A percentile compares a stretch with the other conserved stretches of the same genome.
phyloP scores from a whole-genome alignment of 192 early-diverging fungal genomes.

The Oehlia diaphana region DNA sequence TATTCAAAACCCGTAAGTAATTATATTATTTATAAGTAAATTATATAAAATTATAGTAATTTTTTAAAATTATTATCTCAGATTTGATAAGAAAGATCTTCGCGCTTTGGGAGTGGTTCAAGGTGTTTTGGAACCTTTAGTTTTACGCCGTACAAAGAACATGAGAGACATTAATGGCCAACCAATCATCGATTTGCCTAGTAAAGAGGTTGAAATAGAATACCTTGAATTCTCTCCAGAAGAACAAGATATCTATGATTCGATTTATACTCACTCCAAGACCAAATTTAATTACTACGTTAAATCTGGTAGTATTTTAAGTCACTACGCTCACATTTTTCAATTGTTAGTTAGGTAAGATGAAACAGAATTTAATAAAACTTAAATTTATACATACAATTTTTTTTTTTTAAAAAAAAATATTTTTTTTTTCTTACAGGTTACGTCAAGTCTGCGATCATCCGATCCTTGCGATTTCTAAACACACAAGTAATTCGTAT shows the following conservation, averaged over 20 bases:
- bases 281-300: constrained; percentile 62
- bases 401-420: background rate
- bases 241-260: constrained; percentile 71
- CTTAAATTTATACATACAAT: background rate
- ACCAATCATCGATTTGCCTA: constrained; percentile 77
- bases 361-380: background rate
- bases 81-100: constrained; percentile 42
- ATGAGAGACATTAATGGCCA: constrained; percentile 72
- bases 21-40: constrained; percentile 1
- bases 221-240: constrained; percentile 62
- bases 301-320: constrained; percentile 58
- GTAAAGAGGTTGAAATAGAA: constrained; percentile 57
- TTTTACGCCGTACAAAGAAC: constrained; percentile 86
- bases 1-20: constrained; percentile 73
- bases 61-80: background rate
- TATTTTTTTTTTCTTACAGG: constrained; percentile 31
- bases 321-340: constrained; percentile 71
- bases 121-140: constrained; percentile 70
- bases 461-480: constrained; percentile 50
- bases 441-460: constrained; percentile 74
- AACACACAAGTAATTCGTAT: background rate
- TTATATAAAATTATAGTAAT: background rate
- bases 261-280: constrained; percentile 65
- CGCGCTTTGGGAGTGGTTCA: constrained; percentile 50
- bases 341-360: constrained; percentile 54